These are phyloP conservation scores for Rhytidhysteron rufulum DNA, from an alignment of 2,329 filamentous ascomycete genomes.

Conservation along the genomic window DNA sequence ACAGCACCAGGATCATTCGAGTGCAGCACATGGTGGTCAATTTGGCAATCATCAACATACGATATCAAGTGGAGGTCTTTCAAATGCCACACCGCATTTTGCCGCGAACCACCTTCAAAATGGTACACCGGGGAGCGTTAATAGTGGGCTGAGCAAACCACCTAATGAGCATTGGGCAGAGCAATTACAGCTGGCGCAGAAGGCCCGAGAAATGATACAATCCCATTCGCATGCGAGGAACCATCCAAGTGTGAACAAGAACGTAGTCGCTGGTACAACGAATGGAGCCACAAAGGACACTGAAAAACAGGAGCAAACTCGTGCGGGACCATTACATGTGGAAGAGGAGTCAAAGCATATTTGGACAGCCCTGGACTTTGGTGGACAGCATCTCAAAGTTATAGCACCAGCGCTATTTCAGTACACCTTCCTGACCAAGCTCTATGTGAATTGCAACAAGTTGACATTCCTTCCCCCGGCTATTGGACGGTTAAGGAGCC, in stretches of 20 bases:
- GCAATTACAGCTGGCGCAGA: conserved; percentile 76
- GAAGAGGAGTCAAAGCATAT: conserved; percentile 57
- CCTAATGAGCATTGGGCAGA: conserved; percentile 77
- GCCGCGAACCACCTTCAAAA: conserved; percentile 58
- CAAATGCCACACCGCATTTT: conserved; percentile 62
- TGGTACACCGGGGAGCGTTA: conserved; percentile 53
- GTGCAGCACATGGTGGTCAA: conserved; percentile 48
- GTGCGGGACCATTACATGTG: conserved; percentile 57
- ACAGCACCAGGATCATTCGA: conserved; percentile 55
- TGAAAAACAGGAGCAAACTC: conserved; percentile 58
- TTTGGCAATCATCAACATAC: conserved; percentile 60
- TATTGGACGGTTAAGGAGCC: conserved; percentile 76
- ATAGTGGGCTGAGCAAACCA: conserved; percentile 55
- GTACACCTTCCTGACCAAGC: conserved; percentile 84
- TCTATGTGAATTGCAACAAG: conserved; percentile 93
- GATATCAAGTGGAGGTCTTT: conserved; percentile 58
- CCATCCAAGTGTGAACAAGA: conserved; percentile 67
- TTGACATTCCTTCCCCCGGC: conserved; percentile 72
- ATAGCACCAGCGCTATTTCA: conserved; percentile 74
- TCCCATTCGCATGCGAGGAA: conserved; percentile 71
- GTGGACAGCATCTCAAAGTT: conserved; percentile 88
- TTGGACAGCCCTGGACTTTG: conserved; percentile 92
- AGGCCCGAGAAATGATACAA: conserved; percentile 65
- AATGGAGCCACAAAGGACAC: conserved; percentile 48
- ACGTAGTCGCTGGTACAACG: conserved; percentile 53